Conservation (phyloP, 805 yeast genomes). For the Ogataea corticis region DNA sequence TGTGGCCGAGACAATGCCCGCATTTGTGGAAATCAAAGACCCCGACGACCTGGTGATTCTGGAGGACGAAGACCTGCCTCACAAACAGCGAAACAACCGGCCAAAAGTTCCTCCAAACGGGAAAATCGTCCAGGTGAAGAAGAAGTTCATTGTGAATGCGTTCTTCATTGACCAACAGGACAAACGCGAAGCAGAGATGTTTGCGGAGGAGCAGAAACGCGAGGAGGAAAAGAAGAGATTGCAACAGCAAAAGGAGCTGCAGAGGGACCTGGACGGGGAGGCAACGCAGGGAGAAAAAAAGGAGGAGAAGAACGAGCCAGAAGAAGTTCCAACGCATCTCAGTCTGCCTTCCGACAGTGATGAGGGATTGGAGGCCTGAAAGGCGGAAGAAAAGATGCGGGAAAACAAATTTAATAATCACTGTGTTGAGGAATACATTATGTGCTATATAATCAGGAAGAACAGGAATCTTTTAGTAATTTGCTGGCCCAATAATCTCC, state of each 20-base stretch:
- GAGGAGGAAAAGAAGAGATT: not conserved
- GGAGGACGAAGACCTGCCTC: slow-evolving; percentile 86
- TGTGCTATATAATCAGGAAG: too few species aligned
- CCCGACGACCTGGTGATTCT: slow-evolving; percentile 52
- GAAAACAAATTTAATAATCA: not conserved
- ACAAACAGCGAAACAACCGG: slow-evolving; percentile 69
- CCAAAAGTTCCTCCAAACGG: slow-evolving; percentile 92
- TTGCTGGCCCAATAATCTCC: too few species aligned
- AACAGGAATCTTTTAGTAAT: too few species aligned
- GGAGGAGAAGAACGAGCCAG: not conserved
- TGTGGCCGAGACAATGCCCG: slow-evolving; percentile 11
- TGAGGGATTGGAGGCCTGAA: too few species aligned
- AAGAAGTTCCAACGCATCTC: not conserved
- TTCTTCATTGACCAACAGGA: slow-evolving; percentile 52
- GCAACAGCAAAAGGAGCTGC: too few species aligned
- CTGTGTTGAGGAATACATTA: not conserved
- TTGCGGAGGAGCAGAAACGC: not conserved
- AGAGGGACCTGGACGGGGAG: not conserved
- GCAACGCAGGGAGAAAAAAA: not conserved
- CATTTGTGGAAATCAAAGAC: slow-evolving; percentile 27
- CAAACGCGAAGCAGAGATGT: slow-evolving; percentile 9
- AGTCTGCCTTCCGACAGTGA: not conserved
- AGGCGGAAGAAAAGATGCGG: not conserved
- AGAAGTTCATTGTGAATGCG: slow-evolving; percentile 53
- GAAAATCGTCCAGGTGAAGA: slow-evolving; percentile 70